phyloP scores from a whole-genome alignment of 495 filamentous ascomycete genomes.

The Neurospora intermedia region DNA sequence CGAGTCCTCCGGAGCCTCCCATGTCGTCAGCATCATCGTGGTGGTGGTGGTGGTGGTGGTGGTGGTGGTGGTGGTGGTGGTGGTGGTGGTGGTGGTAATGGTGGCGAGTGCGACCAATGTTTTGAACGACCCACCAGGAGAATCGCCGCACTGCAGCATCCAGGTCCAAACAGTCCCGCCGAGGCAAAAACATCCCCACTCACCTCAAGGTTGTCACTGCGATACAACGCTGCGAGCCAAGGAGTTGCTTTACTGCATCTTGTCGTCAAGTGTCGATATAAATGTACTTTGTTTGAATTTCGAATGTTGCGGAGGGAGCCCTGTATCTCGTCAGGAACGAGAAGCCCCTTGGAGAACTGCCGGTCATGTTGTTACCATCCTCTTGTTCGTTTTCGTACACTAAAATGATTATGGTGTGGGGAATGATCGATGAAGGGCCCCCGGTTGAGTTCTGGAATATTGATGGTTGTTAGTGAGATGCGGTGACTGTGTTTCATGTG shows the following conservation, averaged over 20 bases:
- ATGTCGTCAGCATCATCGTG: not conserved
- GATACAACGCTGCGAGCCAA: not conserved
- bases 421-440: not conserved
- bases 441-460: not conserved
- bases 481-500: not conserved
- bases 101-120: not conserved
- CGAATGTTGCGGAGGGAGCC: not conserved
- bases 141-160: not conserved
- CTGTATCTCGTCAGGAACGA: not conserved
- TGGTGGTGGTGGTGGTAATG: not conserved
- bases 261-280: not conserved
- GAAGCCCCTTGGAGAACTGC: not conserved
- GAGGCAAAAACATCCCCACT: not conserved
- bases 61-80: not conserved
- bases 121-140: not conserved
- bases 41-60: not conserved
- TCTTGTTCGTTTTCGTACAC: not conserved
- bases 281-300: not conserved
- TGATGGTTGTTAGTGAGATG: not conserved
- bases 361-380: not conserved
- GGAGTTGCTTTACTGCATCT: not conserved
- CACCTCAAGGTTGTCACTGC: not conserved
- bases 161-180: too few relatives aligned
- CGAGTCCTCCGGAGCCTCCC: not conserved
- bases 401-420: not conserved